Conservation (phyloP, 1,284 basidiomycete species). For the Leccinum fuscescens region DNA sequence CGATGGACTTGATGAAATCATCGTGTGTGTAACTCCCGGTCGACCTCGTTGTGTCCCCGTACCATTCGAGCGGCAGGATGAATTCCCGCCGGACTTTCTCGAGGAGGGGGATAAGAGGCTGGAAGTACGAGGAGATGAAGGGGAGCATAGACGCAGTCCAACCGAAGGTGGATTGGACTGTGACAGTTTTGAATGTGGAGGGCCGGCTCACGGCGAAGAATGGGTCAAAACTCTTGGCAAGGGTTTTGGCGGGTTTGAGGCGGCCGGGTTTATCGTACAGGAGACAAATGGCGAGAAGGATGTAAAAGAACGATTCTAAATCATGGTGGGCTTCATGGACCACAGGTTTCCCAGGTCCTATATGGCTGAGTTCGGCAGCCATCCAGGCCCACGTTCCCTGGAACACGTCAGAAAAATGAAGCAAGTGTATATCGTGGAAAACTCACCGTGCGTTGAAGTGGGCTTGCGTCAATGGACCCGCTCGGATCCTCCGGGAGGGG, state of each 20-base stretch:
- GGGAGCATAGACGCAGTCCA: neutral
- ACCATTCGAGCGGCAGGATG: neutral
- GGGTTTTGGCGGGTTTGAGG: neutral
- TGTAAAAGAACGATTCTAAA: constrained; percentile 13
- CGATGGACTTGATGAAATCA: too few species aligned
- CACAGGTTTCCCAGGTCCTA: neutral
- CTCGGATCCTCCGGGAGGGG: neutral
- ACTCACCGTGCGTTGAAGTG: neutral
- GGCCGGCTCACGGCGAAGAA: neutral
- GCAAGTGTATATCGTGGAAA: too few species aligned
- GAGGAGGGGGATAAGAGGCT: neutral
- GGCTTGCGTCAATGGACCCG: neutral
- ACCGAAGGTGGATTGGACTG: neutral
- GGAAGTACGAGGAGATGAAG: neutral
- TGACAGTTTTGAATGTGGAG: neutral
- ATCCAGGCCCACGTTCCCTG: constrained; percentile 15
- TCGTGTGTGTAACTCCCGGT: neutral
- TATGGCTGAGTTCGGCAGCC: constrained; percentile 7
- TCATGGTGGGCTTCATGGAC: constrained; percentile 1
- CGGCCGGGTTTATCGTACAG: constrained; percentile 2
- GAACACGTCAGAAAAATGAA: neutral
- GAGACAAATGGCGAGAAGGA: constrained; percentile 7
- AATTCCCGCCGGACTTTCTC: neutral
- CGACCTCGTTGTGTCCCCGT: neutral
- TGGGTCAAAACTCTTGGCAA: constrained; percentile 2